Evolutionary conservation across 768 basidiomycete species (phyloP), one percentile per base, ranked within the genome.

Genomic region (Suillus subaureus): DNA sequence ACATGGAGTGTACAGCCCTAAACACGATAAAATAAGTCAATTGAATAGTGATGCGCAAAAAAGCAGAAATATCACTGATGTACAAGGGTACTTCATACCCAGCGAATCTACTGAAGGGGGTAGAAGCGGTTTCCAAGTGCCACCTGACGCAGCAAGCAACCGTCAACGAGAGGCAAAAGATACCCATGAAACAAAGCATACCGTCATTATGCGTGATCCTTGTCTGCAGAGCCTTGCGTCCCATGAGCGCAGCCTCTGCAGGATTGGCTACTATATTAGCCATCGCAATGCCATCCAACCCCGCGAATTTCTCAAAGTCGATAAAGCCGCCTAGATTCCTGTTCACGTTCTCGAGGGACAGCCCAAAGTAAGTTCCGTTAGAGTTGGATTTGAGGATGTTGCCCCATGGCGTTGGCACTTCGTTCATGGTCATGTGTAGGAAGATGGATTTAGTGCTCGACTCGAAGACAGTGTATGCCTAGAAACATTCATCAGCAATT

Each of bases 301-400:
- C 96, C 64, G 92, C 87, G 84, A 98, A 91, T 83, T 99, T 99
- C 80, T 99, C 97, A 69, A 99, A 99, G 76, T 99, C 97, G 40
- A 95, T 96, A 72, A 85, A 99, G 6, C 97, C 97, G 0, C 80
- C 74, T 0, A 86, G 79, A 74, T 99, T 90, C 21, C 97, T 86
- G 76, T 99, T 99, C 63, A 93, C 97, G 70, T 95, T 84, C 70
- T 93, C 91, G 43, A 93, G 72, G 1, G 96, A 93, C 16, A 96
- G 75, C 28, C 92, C 90, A 74, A 94, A 99, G 81, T 97, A 98
- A 0, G 97, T 99, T 42, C 97, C 97, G 71, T 99, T 99, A 33
- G 92, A 97, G 77, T 99, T 98, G 39, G 96, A 97, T 77, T 97
- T 97, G 66, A 95, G 85, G 69, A 99, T 90, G 72, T 87, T 91